Evolutionary conservation across 495 filamentous ascomycete species (phyloP).

Genomic region (Podospora conica): DNA sequence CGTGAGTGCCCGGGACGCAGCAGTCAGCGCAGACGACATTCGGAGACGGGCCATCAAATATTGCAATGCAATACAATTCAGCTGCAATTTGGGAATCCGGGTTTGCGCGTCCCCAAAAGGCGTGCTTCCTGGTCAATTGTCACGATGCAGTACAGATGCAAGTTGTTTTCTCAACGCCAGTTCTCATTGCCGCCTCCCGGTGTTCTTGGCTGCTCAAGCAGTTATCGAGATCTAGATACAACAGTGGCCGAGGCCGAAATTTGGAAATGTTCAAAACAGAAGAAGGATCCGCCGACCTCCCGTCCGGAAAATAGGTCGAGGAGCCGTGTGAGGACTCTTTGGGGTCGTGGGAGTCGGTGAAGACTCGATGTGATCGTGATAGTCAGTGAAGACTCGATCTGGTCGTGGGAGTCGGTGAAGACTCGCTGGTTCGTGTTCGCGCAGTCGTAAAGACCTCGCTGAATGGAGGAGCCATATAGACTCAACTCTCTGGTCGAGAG

Average conservation of each 20-base stretch:
- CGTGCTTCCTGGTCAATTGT: background rate
- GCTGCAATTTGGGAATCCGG: background rate
- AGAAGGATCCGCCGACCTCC: background rate
- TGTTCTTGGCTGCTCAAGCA: background rate
- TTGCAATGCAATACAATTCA: background rate
- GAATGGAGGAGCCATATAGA: no score
- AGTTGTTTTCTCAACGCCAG: background rate
- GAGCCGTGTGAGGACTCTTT: no score
- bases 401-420: no score
- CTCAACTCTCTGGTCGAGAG: no score
- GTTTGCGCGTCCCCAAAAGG: background rate
- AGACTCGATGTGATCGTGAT: no score
- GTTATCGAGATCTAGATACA: background rate
- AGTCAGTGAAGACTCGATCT: no score
- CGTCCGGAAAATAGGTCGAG: no score
- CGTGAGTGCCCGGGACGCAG: background rate
- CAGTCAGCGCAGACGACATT: background rate
- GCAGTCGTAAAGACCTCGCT: no score
- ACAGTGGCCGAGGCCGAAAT: background rate
- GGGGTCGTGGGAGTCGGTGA: no score
- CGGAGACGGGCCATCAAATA: background rate
- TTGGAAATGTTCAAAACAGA: background rate
- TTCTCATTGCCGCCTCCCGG: background rate
- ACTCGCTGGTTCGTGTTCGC: no score
- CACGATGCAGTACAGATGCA: background rate